Base-by-base conservation (phyloP, 2,329 filamentous ascomycete genomes). In the Dactylellina haptotyla region DNA sequence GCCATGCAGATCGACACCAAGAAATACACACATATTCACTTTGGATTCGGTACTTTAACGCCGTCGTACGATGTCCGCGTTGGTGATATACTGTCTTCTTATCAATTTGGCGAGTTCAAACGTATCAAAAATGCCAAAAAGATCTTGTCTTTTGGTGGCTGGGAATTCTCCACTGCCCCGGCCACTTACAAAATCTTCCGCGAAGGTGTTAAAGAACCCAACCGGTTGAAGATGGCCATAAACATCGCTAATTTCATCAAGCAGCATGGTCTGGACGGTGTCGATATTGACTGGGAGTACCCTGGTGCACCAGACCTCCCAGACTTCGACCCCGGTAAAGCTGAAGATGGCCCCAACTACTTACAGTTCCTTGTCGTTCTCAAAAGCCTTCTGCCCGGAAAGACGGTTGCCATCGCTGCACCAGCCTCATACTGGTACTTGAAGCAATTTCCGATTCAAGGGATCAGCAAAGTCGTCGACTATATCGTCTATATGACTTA, bases 271-370 rank as follows among this genome's bases (percentile, higher is more conserved):
- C 83, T 85, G 51, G 81, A 83, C 66, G 83, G 83, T 0, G 77
- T 84, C 1, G 83, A 85, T 61, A 75, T 85, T 14, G 82, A 85
- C 72, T 85, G 83, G 83, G 81, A 82, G 78, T 54, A 76, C 57
- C 69, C 74, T 4, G 80, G 80, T 4, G 75, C 71, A 3, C 78
- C 79, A 10, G 81, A 82, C 72, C 80, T 82, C 41, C 79, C 79
- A 0, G 81, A 78, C 1, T 80, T 82, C 41, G 81, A 81, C 0
- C 23, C 77, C 0, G 80, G 75, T 9, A 75, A 57, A 37, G 18
- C 57, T 1, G 75, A 73, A 0, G 80, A 82, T 25, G 79, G 80
- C 4, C 8, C 72, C 2, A 80, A 82, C 56, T 83, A 83, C 64
- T 75, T 80, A 1, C 28, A 67, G 6, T 81, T 82, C 59, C 75